Conservation (phyloP, 2,329 filamentous ascomycete species). For the Talaromyces sp. region DNA sequence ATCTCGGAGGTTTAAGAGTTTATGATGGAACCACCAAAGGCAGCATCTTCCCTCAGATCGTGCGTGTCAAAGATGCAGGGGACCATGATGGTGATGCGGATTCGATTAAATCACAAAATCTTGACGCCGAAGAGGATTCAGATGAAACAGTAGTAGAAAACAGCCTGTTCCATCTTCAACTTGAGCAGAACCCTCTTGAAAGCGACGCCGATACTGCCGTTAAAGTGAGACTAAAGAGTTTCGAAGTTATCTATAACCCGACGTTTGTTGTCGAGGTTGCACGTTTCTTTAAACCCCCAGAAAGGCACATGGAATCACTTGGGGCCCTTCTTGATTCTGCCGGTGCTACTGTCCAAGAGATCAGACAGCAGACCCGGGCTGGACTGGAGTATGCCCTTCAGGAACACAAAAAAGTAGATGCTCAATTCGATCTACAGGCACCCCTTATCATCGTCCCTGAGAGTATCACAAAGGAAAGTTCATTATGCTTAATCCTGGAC, state of each 20-base stretch:
- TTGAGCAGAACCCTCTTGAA: conserved; percentile 94
- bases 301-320: conserved; percentile 98
- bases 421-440: conserved; percentile 89
- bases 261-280: conserved; percentile 85
- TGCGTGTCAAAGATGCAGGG: conserved; percentile 86
- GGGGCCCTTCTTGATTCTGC: conserved; percentile 92
- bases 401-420: conserved; percentile 97
- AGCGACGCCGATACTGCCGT: conserved; percentile 86
- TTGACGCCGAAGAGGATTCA: conserved; percentile 34
- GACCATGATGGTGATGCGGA: conserved; percentile 34
- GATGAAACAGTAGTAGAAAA: conserved; percentile 54
- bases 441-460: conserved; percentile 95
- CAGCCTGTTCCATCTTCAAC: conserved; percentile 84
- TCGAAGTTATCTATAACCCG: conserved; percentile 97
- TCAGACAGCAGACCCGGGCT: conserved; percentile 91
- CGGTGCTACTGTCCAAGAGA: conserved; percentile 88
- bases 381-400: conserved; percentile 94
- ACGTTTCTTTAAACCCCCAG: conserved; percentile 93
- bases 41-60: conserved; percentile 89
- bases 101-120: conserved; percentile 38
- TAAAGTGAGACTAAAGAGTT: conserved; percentile 84
- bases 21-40: conserved; percentile 94
- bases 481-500: conserved; percentile 88
- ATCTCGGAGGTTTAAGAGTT: conserved; percentile 85
- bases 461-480: conserved; percentile 74